These are phyloP conservation scores for Anisodus acutangulus DNA, from an alignment of 257 asterid genomes.

Conservation along the genomic window DNA sequence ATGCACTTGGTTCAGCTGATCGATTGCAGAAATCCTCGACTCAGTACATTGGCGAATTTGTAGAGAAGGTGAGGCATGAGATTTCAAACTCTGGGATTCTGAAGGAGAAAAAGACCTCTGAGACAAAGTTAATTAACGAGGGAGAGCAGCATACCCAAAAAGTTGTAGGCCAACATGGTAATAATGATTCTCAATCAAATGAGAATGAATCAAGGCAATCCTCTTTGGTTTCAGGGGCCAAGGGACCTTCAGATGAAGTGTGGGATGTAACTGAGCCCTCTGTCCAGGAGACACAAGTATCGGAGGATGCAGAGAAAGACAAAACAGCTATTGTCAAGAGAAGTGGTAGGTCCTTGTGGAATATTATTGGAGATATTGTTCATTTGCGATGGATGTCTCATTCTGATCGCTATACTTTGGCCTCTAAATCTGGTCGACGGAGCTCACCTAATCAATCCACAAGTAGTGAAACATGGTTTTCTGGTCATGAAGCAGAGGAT, in stretches of 20 bases:
- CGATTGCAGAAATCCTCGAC: slow-evolving; percentile 65
- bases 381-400: slow-evolving; percentile 64
- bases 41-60: slow-evolving; percentile 62
- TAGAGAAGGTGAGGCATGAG: slow-evolving; percentile 58
- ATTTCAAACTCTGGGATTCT: slow-evolving; percentile 56
- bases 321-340: slow-evolving; percentile 53
- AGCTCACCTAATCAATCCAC: slow-evolving; percentile 75
- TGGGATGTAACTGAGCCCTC: slow-evolving; percentile 71
- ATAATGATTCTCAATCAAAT: slow-evolving; percentile 52
- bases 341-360: slow-evolving; percentile 84
- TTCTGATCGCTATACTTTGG: slow-evolving; percentile 58
- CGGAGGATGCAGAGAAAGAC: slow-evolving; percentile 46
- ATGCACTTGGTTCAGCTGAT: slow-evolving; percentile 67
- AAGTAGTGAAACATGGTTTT: slow-evolving; percentile 74
- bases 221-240: slow-evolving; percentile 49
- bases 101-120: slow-evolving; percentile 48
- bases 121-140: slow-evolving; percentile 43
- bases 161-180: slow-evolving; percentile 32
- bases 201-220: slow-evolving; percentile 48
- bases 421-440: slow-evolving; percentile 60
- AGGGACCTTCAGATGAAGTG: slow-evolving; percentile 80
- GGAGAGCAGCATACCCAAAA: slow-evolving; percentile 40
- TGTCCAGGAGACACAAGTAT: slow-evolving; percentile 44
- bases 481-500: slow-evolving; percentile 82
- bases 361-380: slow-evolving; percentile 60